Percentiles rank a stretch among this genome's conserved stretches.
These are phyloP conservation scores for Aegilops longissima DNA, from an alignment of 176 grass and related monocot genomes.

Conservation along the genomic window DNA sequence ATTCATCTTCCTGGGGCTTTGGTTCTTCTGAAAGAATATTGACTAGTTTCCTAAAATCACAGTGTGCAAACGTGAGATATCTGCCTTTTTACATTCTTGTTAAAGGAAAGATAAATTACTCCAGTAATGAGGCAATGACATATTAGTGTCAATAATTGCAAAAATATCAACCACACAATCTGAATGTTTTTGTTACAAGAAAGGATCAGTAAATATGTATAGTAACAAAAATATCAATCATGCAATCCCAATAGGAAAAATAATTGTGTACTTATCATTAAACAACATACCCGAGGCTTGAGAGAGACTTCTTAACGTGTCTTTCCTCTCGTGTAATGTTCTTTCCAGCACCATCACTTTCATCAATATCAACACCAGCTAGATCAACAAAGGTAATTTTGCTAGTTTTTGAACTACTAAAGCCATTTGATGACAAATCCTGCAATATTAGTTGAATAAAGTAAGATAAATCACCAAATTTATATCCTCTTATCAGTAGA, in stretches of 20 bases:
- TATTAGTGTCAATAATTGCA: background rate
- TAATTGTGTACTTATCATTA: background rate
- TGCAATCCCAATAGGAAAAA: background rate
- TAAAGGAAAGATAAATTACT: background rate
- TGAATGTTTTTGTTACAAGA: background rate
- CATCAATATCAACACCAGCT: slow-evolving; percentile 70
- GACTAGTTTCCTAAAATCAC: slow-evolving; percentile 76
- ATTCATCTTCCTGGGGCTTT: slow-evolving; percentile 40
- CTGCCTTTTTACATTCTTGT: background rate
- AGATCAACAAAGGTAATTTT: slow-evolving; percentile 90
- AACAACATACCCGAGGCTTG: slow-evolving; percentile 84
- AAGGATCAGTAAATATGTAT: background rate
- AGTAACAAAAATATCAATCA: background rate
- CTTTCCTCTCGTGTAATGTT: slow-evolving; percentile 68
- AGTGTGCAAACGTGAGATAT: slow-evolving; percentile 16
- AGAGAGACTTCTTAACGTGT: slow-evolving; percentile 82
- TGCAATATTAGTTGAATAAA: slow-evolving; percentile 42
- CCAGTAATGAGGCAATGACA: background rate
- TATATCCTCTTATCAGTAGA: too few species aligned
- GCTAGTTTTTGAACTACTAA: slow-evolving; percentile 89
- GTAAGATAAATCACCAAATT: slow-evolving; percentile 12
- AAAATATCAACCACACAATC: background rate
- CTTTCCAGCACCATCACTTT: slow-evolving; percentile 56
- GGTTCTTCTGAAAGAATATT: slow-evolving; percentile 68
- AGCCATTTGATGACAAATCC: slow-evolving; percentile 66